These are phyloP conservation scores for Pleurostoma richardsiae DNA, from an alignment of 2,329 filamentous ascomycete species.

Conservation along the genomic window DNA sequence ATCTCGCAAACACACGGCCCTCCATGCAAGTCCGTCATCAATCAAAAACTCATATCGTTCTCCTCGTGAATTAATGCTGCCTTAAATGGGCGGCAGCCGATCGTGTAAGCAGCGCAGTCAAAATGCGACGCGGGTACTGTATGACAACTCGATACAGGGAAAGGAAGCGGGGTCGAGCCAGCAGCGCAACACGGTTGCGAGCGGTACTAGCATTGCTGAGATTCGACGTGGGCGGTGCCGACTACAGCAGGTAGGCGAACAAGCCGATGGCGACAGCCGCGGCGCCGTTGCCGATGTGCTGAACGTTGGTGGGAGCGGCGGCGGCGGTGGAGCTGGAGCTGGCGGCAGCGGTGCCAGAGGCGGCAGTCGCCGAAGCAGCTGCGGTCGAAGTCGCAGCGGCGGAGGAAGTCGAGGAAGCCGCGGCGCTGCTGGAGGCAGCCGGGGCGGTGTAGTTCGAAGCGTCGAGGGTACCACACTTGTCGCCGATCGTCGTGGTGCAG, in stretches of 20 bases:
- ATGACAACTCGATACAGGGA: conserved; percentile 10
- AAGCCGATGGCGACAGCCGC: conserved; percentile 46
- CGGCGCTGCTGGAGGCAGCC: conserved; percentile 14
- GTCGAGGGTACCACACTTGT: conserved; percentile 40
- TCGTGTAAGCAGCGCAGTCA: background rate
- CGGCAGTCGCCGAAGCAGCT: conserved; percentile 4
- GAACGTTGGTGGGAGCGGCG: conserved; percentile 22
- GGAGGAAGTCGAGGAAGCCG: conserved; percentile 14
- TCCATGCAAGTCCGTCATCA: background rate
- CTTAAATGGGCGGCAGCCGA: background rate
- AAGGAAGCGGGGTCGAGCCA: conserved; percentile 6
- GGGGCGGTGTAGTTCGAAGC: conserved; percentile 21
- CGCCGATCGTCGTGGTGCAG: conserved; percentile 42
- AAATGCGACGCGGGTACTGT: background rate
- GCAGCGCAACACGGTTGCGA: conserved; percentile 3
- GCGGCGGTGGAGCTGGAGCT: conserved; percentile 13
- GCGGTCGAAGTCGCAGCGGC: conserved; percentile 6
- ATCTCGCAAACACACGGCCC: background rate
- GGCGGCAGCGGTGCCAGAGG: conserved; percentile 10
- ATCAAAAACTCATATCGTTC: background rate
- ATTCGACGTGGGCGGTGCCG: background rate
- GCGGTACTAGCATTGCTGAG: background rate
- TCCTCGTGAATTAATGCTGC: background rate
- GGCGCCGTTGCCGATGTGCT: conserved; percentile 35
- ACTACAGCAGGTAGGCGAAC: conserved; percentile 41